Evolutionary conservation across 352 stramenopile species (phyloP), one percentile per base, ranked within the genome.

Genomic region (Pythium brassicae): DNA sequence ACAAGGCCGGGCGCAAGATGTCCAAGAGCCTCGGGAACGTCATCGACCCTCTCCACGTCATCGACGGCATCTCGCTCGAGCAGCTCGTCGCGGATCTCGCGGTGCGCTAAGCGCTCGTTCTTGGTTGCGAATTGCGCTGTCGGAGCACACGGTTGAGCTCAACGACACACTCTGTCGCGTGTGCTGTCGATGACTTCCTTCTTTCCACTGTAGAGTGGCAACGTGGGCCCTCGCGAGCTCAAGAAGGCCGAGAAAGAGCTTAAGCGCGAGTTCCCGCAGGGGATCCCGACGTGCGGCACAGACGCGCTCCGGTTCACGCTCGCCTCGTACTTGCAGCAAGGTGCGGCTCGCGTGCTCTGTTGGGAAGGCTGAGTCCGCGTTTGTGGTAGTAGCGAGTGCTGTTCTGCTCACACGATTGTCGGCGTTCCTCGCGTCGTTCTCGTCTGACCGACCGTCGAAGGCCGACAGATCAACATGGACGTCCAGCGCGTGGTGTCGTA

Each of bases 1-100:
- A 99, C 68, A 99, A 99, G 69, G 94, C 97, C 63, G 97, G 97
- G 15, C 84, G 97, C 26, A 99, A 99, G 72, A 99, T 99, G 97
- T 99, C 93, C 34, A 99, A 99, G 76, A 98, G 93, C 57, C 80
- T 99, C 17, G 97, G 97, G 52, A 99, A 99, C 66, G 97, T 99
- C 26, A 98, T 99, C 51, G 97, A 99, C 67, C 97, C 97, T 19
- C 76, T 99, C 34, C 94, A 99, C 68, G 88, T 99, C 6, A 99
- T 99, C 57, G 76, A 97, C 63, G 97, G 97, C 50, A 98, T 97
- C 60, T 92, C 80, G 19, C 83, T 99, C 3, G 82, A 98, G 10
- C 70, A 87, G 25, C 72, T 99, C 44, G 74, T 99, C 37, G 65
- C 74, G 3, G 97, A 98, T 66, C 78, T 99, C 19, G 76, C 96